Evolutionary conservation across 192 early-diverging fungal genomes (phyloP).

Genomic region (Thoreauomyces humboldtii): DNA sequence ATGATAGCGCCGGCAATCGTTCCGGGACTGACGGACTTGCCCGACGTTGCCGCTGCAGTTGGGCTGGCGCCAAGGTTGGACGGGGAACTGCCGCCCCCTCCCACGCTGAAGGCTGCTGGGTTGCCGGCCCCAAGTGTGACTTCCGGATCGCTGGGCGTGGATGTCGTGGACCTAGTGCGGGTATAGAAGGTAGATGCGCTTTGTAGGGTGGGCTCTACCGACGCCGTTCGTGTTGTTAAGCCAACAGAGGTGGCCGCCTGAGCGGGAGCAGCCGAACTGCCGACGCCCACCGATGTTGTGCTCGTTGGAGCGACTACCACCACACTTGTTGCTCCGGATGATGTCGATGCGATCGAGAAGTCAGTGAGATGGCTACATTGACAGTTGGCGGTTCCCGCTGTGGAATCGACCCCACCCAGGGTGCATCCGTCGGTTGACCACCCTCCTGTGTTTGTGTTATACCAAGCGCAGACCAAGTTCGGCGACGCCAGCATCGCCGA

Average conservation of each 20-base stretch:
- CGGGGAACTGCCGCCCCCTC: not conserved
- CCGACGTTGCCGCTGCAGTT: not conserved
- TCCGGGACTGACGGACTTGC: not conserved
- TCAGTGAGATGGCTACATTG: constrained; percentile 3
- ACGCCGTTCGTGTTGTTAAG: not conserved
- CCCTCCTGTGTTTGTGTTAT: not conserved
- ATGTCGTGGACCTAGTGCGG: not conserved
- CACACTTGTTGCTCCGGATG: not conserved
- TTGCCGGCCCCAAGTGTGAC: too few relatives aligned
- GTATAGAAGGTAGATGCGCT: not conserved
- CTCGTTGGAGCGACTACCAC: not conserved
- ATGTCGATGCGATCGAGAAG: not conserved
- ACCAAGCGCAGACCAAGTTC: constrained; percentile 1
- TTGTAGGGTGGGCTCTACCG: not conserved
- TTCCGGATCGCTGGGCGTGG: not conserved
- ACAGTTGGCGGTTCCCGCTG: not conserved
- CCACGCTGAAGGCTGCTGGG: not conserved
- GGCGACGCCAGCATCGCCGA: not conserved
- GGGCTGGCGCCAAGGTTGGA: not conserved
- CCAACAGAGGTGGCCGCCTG: not conserved
- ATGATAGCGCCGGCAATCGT: constrained; percentile 4
- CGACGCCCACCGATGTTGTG: not conserved
- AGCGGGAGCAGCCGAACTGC: not conserved
- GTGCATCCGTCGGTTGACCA: constrained; percentile 4
- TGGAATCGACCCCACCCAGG: not conserved